Base-by-base conservation (phyloP, 1,139 yeast species). In the Geotrichum restrictum region DNA sequence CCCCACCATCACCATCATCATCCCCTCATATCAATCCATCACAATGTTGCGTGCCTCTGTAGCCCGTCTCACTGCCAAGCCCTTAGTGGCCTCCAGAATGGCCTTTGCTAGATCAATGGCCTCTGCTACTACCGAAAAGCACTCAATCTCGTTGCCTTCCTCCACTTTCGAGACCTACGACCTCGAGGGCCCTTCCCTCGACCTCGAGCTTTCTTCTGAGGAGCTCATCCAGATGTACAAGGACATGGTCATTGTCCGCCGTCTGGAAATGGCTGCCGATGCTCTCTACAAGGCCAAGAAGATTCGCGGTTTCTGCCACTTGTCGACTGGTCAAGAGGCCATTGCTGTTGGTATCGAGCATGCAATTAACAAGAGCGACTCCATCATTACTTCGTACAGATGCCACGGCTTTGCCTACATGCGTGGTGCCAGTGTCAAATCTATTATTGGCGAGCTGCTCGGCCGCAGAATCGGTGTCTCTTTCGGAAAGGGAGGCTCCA, bases 251-350 rank as follows among this genome's bases (percentile, higher is more conserved):
- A 74, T 85, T 62, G 83, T 91, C 36, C 72, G 98, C 79, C 87
- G 98, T 75, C 83, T 93, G 93, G 98, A 93, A 76, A 91, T 93
- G 96, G 96, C 97, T 37, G 83, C 98, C 55, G 98, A 93, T 69
- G 98, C 98, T 36, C 78, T 94, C 62, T 93, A 93, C 80, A 93
- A 93, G 78, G 96, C 98, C 68, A 93, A 93, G 79, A 89, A 93
- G 77, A 91, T 93, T 68, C 82, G 98, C 76, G 98, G 98, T 63
- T 93, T 93, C 83, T 54, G 98, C 75, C 98, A 93, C 74, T 81
- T 94, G 76, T 88, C 96, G n/a, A 91, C 88, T 59, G 98, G 98
- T 67, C 98, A 93, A 76, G 98, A 93, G 77, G 98, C 98, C 58
- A 81, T 93, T 73, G 96, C 98, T 57, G 97, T 91, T 59, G 98